Evolutionary conservation across 2,329 filamentous ascomycete species (phyloP), one percentile per base, ranked within the genome.

Genomic region (Helminthosporium solani): DNA sequence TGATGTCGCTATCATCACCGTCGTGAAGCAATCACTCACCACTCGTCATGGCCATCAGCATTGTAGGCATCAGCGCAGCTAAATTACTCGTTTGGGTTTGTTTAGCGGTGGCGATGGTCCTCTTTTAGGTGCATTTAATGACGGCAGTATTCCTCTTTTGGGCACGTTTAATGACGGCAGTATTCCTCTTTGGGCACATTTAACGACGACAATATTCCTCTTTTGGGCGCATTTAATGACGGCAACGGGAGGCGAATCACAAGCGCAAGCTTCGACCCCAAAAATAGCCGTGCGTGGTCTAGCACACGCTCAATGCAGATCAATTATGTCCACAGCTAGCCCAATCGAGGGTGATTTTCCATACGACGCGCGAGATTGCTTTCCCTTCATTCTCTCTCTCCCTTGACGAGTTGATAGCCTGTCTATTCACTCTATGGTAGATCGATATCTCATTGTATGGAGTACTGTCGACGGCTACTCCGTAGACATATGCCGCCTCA

Each of bases 101-200:
- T 14, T 31, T 31, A 12, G 42, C 34, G 33, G 46, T 48, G 49
- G 40, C 46, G 38, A 49, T 34, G 41, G 27, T 40, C 39, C 48
- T 15, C 38, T 37, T 44, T 15, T 8, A 44, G 35, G 38, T 23
- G n/a, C 38, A 47, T 55, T 56, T 60, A 42, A 28, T 33, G 48
- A 38, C 46, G 49, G 39, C 39, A 16, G 14, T n/a, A n/a, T n/a
- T 40, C 39, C 48, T 15, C 38, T 37, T 44, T 15, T 9, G 42
- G 36, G 38, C 31, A n/a, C 38, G 46, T 56, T 56, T 60, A 40
- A 30, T 34, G 47, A 38, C 47, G 50, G 39, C 38, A 18, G n/a
- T n/a, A n/a, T n/a, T n/a, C n/a, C n/a, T n/a, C n/a, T n/a, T n/a
- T n/a, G n/a, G n/a, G n/a, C n/a, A n/a, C n/a, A n/a, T n/a, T 42